Conservation (phyloP, 2,329 filamentous ascomycete genomes). For the Cladosporium austrohemisphaericum region DNA sequence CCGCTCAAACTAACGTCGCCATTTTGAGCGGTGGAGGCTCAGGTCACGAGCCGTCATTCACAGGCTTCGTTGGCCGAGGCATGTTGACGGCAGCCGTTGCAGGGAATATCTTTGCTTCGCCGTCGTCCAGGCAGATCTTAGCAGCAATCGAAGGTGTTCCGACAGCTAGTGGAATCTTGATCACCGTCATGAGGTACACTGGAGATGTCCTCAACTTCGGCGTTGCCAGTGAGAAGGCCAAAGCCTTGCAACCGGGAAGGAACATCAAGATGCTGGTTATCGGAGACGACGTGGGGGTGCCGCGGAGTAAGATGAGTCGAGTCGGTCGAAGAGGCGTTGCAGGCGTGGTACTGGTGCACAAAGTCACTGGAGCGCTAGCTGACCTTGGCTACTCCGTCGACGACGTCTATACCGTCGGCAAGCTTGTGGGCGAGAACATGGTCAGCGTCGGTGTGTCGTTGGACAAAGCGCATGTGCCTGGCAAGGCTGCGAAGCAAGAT, state of each 20-base stretch:
- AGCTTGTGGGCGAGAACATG: constrained; percentile 69
- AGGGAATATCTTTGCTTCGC: constrained; percentile 82
- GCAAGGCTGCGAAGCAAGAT: constrained; percentile 55
- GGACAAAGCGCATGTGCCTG: constrained; percentile 89
- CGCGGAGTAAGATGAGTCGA: constrained; percentile 74
- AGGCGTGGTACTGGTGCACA: constrained; percentile 85
- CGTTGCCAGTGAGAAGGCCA: constrained; percentile 90
- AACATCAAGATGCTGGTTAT: constrained; percentile 86
- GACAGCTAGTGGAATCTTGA: constrained; percentile 68
- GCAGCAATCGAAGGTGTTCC: constrained; percentile 71
- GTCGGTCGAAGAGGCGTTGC: constrained; percentile 88
- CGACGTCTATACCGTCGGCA: constrained; percentile 69
- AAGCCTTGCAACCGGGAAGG: constrained; percentile 61
- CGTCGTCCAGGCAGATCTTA: constrained; percentile 76
- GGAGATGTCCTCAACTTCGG: constrained; percentile 79
- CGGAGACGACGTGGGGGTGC: constrained; percentile 87
- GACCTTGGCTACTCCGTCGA: constrained; percentile 60
- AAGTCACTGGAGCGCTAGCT: constrained; percentile 80
- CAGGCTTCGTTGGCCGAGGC: constrained; percentile 77
- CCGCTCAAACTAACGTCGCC: constrained; percentile 61
- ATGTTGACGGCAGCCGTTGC: constrained; percentile 77
- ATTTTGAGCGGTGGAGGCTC: constrained; percentile 84
- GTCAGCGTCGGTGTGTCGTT: constrained; percentile 82
- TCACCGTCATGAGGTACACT: constrained; percentile 79
- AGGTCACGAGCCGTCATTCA: constrained; percentile 86